Percentiles rank a stretch among this genome's conserved stretches.
These are phyloP conservation scores for Cadophora sp. DNA, from an alignment of 2,329 filamentous ascomycete genomes.

Conservation along the genomic window DNA sequence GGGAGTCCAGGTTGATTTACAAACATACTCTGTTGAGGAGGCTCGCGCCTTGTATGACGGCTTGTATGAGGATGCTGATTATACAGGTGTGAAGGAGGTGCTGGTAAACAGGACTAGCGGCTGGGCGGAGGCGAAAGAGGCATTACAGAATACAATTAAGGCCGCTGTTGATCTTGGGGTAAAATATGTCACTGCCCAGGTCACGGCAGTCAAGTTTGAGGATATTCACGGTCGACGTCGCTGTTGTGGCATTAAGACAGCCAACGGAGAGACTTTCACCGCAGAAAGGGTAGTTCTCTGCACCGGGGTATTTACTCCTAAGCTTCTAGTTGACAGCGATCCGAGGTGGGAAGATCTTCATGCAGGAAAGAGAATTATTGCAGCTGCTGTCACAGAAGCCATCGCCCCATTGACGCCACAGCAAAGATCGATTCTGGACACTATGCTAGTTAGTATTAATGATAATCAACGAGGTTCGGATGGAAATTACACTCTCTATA, in stretches of 20 bases:
- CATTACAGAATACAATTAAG: slow-evolving; percentile 52
- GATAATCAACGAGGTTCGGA: neutral
- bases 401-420: slow-evolving; percentile 26
- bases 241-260: slow-evolving; percentile 56
- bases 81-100: slow-evolving; percentile 47
- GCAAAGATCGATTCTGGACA: neutral
- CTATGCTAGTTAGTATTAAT: neutral
- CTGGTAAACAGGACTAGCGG: slow-evolving; percentile 59
- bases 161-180: slow-evolving; percentile 52
- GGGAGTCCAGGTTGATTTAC: slow-evolving; percentile 45
- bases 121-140: slow-evolving; percentile 58
- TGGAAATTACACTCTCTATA: neutral
- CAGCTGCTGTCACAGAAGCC: slow-evolving; percentile 54
- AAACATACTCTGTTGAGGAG: slow-evolving; percentile 51
- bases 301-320: slow-evolving; percentile 63
- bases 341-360: slow-evolving; percentile 57
- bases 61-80: slow-evolving; percentile 47
- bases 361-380: slow-evolving; percentile 58
- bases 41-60: slow-evolving; percentile 49
- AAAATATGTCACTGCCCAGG: slow-evolving; percentile 51
- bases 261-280: slow-evolving; percentile 52
- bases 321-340: slow-evolving; percentile 58
- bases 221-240: slow-evolving; percentile 48
- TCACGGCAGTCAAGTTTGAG: slow-evolving; percentile 47
- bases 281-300: slow-evolving; percentile 61